Percentiles rank a stretch among this genome's conserved stretches.
Evolutionary conservation across 257 asterid species (phyloP).

Genomic region (Rhazya stricta): DNA sequence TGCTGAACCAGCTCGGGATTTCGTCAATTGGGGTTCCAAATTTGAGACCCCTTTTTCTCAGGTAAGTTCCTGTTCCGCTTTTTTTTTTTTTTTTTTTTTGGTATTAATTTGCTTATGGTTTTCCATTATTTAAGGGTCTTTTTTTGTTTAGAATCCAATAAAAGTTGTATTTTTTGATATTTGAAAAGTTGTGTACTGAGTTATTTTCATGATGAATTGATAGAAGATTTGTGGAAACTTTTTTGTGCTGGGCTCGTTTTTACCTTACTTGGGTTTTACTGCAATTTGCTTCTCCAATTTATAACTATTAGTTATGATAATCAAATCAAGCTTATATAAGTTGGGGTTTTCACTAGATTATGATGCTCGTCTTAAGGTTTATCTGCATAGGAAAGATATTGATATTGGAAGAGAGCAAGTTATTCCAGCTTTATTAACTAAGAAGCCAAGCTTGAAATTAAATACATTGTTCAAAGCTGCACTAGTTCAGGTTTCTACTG

Average conservation of each 20-base stretch:
- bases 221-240: background rate
- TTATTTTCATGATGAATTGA: background rate
- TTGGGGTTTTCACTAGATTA: background rate
- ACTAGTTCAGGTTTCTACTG: too few species aligned
- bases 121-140: background rate
- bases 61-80: conserved; percentile 2
- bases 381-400: background rate
- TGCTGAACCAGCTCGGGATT: conserved; percentile 18
- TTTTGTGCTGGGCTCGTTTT: background rate
- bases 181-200: background rate
- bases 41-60: conserved; percentile 9
- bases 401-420: background rate
- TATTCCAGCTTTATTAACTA: background rate
- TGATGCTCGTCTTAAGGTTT: background rate
- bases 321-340: background rate
- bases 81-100: background rate
- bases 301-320: background rate
- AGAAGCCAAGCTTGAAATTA: background rate
- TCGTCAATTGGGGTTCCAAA: conserved; percentile 12
- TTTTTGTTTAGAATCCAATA: background rate
- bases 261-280: background rate
- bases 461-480: background rate
- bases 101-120: background rate
- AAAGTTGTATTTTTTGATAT: background rate
- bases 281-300: background rate